Base-by-base conservation (phyloP, 2,329 filamentous ascomycete species). In the Phyllosticta paracitricarpa region DNA sequence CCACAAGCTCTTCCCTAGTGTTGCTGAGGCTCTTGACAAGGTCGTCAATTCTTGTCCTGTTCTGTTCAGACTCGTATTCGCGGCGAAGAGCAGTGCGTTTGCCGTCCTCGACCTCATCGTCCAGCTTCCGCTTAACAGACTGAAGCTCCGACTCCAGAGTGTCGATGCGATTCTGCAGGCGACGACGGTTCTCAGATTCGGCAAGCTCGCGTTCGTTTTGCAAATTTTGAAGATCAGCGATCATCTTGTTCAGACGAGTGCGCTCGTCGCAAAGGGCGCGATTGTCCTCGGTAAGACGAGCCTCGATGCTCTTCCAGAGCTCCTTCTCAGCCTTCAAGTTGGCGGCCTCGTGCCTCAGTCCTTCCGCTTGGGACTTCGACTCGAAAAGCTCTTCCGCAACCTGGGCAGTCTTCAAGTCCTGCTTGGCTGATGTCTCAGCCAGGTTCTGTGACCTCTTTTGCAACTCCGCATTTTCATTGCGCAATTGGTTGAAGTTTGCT, bases 281-380 rank as follows among this genome's bases (percentile, higher is more conserved):
- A 65, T 94, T 96, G 70, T 97, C 92, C 68, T 94, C 90, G 64
- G 84, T 88, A 53, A 97, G 80, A 58, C 95, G 86, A 65, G 89
- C 87, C 71, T 97, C 92, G 35, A 97, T 96, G 61, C 88, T 90
- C 77, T 94, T 96, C 89, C 89, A 96, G 9, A 99, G 81, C 48
- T 91, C 89, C 76, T 96, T 96, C 74, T 97, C 93, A 0, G 93
- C 92, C 73, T 96, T 96, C 35, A 97, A 82, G 69, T 97, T 97
- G 17, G 91, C 87, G 59, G 87, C 91, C 72, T 99, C 94, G 65
- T 91, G 91, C 58, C 91, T 88, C 74, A 97, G 83, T 69, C 91
- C 92, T 69, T 99, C 93, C 3, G 89, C 80, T 58, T 93, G 77
- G 33, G 88, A 88, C 71, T 87, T 88, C 4, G 89, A 86, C 72